phyloP scores from a whole-genome alignment of 2,329 filamentous ascomycete genomes.

The Furcasterigmium sp. region DNA sequence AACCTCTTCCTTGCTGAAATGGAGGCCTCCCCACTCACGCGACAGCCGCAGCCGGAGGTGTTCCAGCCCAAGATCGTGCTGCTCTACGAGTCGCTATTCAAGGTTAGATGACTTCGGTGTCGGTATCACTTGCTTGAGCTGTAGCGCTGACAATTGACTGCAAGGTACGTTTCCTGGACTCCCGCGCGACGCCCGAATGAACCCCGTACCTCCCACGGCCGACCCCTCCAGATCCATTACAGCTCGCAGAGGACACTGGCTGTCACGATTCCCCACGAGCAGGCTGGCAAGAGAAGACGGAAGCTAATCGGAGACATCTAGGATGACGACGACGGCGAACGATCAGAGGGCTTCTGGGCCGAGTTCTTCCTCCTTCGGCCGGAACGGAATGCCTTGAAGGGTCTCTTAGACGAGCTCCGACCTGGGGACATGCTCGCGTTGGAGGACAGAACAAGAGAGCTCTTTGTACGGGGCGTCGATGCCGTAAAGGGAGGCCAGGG shows the following conservation, averaged over 20 bases:
- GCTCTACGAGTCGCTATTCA: conserved; percentile 82
- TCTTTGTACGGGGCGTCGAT: conserved; percentile 69
- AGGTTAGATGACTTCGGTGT: conserved; percentile 36
- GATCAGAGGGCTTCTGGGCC: conserved; percentile 87
- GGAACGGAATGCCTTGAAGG: conserved; percentile 63
- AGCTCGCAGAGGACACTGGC: too few species aligned
- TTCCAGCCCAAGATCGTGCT: conserved; percentile 93
- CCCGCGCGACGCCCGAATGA: too few species aligned
- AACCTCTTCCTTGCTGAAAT: conserved; percentile 35
- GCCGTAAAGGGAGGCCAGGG: conserved; percentile 58
- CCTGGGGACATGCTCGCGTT: conserved; percentile 71
- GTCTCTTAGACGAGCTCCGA: conserved; percentile 63
- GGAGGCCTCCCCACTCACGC: conserved; percentile 89
- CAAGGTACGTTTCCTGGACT: too few species aligned
- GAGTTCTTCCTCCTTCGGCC: conserved; percentile 92
- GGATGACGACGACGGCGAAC: conserved; percentile 62
- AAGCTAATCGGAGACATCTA: conserved; percentile 21
- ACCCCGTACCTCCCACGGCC: too few species aligned
- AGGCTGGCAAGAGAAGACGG: too few species aligned
- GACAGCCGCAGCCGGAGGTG: conserved; percentile 81
- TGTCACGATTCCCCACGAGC: too few species aligned
- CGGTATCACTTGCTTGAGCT: too few species aligned
- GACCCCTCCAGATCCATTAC: too few species aligned
- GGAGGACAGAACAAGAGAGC: conserved; percentile 71
- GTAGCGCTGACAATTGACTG: too few species aligned